Base-by-base conservation (phyloP, 2,329 filamentous ascomycete genomes). In the Trichoderma oligosporum region DNA sequence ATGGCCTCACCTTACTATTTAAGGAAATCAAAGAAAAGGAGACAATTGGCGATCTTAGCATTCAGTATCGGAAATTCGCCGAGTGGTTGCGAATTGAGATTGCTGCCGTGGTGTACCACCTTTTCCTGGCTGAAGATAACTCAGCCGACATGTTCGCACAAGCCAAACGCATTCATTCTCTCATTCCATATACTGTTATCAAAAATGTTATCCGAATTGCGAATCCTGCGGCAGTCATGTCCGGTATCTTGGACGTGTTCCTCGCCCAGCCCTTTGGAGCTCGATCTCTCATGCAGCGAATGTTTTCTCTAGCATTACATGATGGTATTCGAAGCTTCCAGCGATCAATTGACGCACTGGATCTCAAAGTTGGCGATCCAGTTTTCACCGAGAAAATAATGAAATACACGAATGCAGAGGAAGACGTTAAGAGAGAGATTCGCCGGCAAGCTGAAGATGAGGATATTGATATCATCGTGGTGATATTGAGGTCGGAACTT, bases 11-110 rank as follows among this genome's bases (percentile, higher is more conserved):
- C 0, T 93, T 89, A 70, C 81, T 99, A 0, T 97, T 99, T 73
- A 82, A 88, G 58, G 94, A 97, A 70, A 96, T 99, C 71, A 89
- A 88, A 66, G 86, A 91, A 56, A 97, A 97, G 76, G 81, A 89
- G 59, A 91, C 83, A 4, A 93, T 99, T 53, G 82, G 84, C 62
- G 91, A 97, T 64, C 81, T 99, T 53, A 96, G 90, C 67, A 87
- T 95, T 9, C 92, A 97, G 70, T 97, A 97, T 71, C 89, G 94
- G 68, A 99, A 97, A 71, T 97, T 99, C 69, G 93, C 93, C 16
- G 94, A 99, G 72, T 99, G 94, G 94, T 78, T 97, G 49, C 87
- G 94, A 36, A 99, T 99, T 67, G 94, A 99, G 74, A 87, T 99
- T 47, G 94, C 94, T 22, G 94, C 94, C 38, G 97, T 94, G 20